These are phyloP conservation scores for Nissolia schottii DNA, from an alignment of 306 rosid genomes.

Conservation along the genomic window DNA sequence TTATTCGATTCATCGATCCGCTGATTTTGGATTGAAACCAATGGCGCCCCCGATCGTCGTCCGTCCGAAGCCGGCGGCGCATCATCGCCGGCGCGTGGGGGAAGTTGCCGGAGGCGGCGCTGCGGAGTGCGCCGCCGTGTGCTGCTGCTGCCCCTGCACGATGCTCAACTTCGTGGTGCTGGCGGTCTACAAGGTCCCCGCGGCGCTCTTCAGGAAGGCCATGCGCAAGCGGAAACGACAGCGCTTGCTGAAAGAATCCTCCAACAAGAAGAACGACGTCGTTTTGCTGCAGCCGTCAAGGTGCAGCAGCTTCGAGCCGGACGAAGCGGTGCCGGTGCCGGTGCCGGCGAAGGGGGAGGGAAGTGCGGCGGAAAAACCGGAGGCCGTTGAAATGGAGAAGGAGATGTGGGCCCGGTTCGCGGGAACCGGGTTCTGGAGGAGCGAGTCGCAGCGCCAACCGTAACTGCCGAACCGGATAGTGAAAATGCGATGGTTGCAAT, in stretches of 20 bases:
- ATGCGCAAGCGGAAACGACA: conserved; percentile 24
- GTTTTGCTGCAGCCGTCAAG: conserved; percentile 12
- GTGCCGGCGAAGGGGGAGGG: conserved; percentile 7
- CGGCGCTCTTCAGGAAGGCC: conserved; percentile 44
- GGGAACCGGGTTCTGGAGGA: conserved; percentile 78
- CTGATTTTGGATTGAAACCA: not conserved
- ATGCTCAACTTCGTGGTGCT: conserved; percentile 47
- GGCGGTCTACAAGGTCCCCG: conserved; percentile 52
- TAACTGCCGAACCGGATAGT: not conserved
- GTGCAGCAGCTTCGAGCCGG: not conserved
- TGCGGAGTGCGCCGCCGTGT: conserved; percentile 79
- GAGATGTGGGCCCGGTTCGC: conserved; percentile 72
- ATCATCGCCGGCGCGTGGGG: conserved; percentile 24
- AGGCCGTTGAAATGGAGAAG: conserved; percentile 41
- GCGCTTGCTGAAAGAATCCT: not conserved
- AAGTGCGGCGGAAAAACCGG: not conserved
- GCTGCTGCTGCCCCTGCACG: conserved; percentile 78
- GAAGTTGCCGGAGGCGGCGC: conserved; percentile 63
- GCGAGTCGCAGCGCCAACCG: conserved; percentile 45
- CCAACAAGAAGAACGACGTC: conserved; percentile 9
- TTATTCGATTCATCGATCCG: not conserved
- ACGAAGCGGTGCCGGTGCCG: not conserved
- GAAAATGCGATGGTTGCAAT: not conserved
- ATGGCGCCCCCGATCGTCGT: conserved; percentile 28
- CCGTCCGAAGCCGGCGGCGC: conserved; percentile 8